phyloP scores from a whole-genome alignment of 106 monocot species.

The Dendrobium huoshanense region DNA sequence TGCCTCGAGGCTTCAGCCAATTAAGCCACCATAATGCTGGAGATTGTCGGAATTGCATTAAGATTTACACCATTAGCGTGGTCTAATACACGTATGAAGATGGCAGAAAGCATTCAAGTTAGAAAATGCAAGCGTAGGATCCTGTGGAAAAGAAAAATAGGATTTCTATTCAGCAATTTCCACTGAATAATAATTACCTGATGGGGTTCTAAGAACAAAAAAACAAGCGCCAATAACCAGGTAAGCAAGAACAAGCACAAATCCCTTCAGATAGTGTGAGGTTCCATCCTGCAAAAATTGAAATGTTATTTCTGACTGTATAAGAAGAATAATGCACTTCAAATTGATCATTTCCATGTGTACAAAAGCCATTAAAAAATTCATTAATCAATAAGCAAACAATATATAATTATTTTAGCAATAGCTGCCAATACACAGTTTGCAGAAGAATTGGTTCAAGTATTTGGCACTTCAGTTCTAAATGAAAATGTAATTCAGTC shows the following conservation, averaged over 20 bases:
- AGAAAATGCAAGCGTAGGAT: not conserved
- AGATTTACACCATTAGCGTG: not conserved
- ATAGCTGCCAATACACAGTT: too few relatives aligned
- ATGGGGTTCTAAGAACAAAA: slow-evolving; percentile 38
- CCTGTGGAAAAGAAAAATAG: not conserved
- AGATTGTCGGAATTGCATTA: not conserved
- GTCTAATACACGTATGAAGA: not conserved
- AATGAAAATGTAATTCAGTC: too few relatives aligned
- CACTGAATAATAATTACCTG: slow-evolving; percentile 16
- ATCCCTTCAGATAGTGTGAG: slow-evolving; percentile 68
- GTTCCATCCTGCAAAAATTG: slow-evolving; percentile 45
- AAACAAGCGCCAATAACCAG: slow-evolving; percentile 54
- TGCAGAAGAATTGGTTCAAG: too few relatives aligned
- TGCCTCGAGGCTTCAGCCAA: not conserved
- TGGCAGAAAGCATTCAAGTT: not conserved
- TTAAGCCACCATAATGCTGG: not conserved
- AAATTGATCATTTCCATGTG: too few relatives aligned
- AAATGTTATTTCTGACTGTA: not conserved
- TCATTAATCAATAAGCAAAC: too few relatives aligned
- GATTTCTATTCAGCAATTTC: not conserved
- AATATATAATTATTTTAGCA: too few relatives aligned
- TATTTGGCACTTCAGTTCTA: too few relatives aligned
- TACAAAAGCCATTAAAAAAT: too few relatives aligned
- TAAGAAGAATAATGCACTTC: not conserved
- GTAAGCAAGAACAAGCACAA: slow-evolving; percentile 55